Conservation (phyloP, 768 basidiomycete genomes). For the Ramaria rubella region DNA sequence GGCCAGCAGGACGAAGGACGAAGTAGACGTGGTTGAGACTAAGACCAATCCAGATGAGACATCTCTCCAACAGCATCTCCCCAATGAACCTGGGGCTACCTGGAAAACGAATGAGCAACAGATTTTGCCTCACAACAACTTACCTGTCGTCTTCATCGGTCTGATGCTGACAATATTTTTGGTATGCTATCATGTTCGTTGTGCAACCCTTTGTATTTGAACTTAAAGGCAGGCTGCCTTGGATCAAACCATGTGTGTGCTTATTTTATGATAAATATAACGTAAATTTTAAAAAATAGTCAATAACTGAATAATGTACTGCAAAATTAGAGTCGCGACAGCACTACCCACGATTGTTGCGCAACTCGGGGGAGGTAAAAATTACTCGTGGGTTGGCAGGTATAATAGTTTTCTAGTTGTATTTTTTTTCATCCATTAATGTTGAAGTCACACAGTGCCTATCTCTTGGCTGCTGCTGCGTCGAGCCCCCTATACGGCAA, state of each 20-base stretch:
- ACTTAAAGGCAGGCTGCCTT: constrained; percentile 30
- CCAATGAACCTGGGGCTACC: neutral
- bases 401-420: constrained; percentile 21
- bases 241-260: constrained; percentile 27
- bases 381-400: constrained; percentile 73
- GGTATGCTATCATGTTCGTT: constrained; percentile 26
- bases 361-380: constrained; percentile 52
- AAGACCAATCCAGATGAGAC: neutral
- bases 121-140: constrained; percentile 44
- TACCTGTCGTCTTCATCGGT: constrained; percentile 37
- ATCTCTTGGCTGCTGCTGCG: constrained; percentile 61
- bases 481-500: constrained; percentile 74
- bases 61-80: neutral
- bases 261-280: no score
- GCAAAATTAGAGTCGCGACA: constrained; percentile 63
- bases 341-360: constrained; percentile 66
- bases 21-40: no score
- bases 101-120: constrained; percentile 48
- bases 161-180: constrained; percentile 31
- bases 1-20: no score
- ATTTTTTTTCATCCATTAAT: no score
- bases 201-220: neutral
- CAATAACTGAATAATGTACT: no score
- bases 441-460: constrained; percentile 48
- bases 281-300: no score